Conservation (phyloP, 2,329 filamentous ascomycete species). For the Aspergillus brunneoviolaceus region DNA sequence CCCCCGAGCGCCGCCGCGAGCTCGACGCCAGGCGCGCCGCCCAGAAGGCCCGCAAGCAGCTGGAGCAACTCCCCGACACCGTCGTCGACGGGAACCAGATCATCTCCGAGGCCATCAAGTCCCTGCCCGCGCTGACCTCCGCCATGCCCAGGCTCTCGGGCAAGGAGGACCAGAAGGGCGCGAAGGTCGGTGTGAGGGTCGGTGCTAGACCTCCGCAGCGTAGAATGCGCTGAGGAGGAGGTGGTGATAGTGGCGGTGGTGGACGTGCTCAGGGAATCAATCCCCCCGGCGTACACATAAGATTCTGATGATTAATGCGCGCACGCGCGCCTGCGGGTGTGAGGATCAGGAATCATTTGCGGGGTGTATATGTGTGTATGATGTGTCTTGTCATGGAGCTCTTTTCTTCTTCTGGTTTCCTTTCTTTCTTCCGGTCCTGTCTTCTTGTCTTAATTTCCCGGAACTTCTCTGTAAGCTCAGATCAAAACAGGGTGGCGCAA, state of each 20-base stretch:
- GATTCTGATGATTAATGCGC: not conserved
- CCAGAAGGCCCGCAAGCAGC: conserved; percentile 58
- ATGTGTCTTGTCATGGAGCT: not conserved
- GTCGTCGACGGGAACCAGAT: conserved; percentile 51
- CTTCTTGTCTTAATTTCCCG: conserved; percentile 19
- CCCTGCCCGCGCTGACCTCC: conserved; percentile 35
- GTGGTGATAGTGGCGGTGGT: no score
- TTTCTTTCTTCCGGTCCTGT: conserved; percentile 12
- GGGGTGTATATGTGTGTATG: conserved; percentile 10
- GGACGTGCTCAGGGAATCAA: no score
- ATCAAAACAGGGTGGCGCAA: conserved; percentile 36
- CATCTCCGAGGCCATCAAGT: conserved; percentile 33
- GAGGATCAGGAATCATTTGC: not conserved
- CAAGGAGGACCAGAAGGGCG: conserved; percentile 18
- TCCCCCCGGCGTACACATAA: not conserved
- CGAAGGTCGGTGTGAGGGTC: conserved; percentile 21
- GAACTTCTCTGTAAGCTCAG: conserved; percentile 8
- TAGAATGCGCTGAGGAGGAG: conserved; percentile 15
- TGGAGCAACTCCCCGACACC: conserved; percentile 58
- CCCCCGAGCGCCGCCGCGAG: conserved; percentile 63
- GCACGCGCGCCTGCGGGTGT: not conserved
- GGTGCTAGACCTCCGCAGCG: conserved; percentile 11
- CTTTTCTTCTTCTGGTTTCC: conserved; percentile 18
- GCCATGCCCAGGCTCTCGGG: conserved; percentile 22
- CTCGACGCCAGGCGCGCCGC: conserved; percentile 62